Evolutionary conservation across 257 asterid species (phyloP).

Genomic region (Primulina tabacum): DNA sequence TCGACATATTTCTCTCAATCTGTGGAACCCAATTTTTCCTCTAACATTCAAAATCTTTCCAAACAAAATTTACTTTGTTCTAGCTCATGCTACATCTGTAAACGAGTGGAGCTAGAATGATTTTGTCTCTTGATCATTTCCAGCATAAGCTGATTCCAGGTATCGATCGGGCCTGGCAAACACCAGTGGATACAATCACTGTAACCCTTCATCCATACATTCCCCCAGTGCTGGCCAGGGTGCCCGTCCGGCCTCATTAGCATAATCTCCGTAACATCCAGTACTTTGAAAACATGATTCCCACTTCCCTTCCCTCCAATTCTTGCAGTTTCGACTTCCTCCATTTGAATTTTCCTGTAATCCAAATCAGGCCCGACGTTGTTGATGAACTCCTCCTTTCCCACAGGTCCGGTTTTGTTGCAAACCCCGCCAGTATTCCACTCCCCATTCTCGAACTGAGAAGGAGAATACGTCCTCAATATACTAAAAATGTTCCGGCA

Average conservation of each 20-base stretch:
- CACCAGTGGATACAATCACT: constrained; percentile 62
- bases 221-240: constrained; percentile 39
- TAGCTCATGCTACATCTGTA: too few species aligned
- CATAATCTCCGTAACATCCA: constrained; percentile 46
- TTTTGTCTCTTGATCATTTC: constrained; percentile 19
- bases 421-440: constrained; percentile 54
- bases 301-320: constrained; percentile 17
- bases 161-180: constrained; percentile 52
- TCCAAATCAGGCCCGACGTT: neutral
- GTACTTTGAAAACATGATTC: constrained; percentile 27
- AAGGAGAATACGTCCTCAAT: constrained; percentile 47
- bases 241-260: constrained; percentile 47
- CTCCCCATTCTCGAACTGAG: constrained; percentile 50
- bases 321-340: constrained; percentile 32
- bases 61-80: too few species aligned
- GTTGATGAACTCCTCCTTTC: constrained; percentile 22
- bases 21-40: too few species aligned
- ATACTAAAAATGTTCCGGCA: constrained; percentile 31
- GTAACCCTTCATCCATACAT: constrained; percentile 35
- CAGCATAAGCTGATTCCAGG: constrained; percentile 39
- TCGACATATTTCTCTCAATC: too few species aligned
- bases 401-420: constrained; percentile 33
- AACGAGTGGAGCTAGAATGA: neutral
- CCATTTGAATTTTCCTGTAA: constrained; percentile 24
- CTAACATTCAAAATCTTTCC: too few species aligned